A percentile compares a stretch with the other conserved stretches of the same genome.
Conservation (phyloP, 352 stramenopile species). For the Phytophthora citricola region DNA sequence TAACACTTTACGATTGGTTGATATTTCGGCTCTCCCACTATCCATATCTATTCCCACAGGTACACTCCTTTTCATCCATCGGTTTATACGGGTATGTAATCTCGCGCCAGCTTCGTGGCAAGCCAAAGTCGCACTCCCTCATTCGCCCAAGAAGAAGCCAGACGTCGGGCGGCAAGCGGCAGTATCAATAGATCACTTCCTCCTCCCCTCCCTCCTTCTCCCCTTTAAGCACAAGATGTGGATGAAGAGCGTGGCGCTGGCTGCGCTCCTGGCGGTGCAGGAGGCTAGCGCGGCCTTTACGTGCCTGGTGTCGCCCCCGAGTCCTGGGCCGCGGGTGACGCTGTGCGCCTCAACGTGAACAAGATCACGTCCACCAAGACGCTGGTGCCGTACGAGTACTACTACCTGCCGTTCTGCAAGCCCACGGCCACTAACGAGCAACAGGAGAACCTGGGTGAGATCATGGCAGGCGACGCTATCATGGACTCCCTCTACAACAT, state of each 20-base stretch:
- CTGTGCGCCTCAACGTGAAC: conserved; percentile 96
- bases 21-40: conserved; percentile 15
- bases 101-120: conserved; percentile 35
- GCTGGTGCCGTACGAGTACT: conserved; percentile 99
- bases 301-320: conserved; percentile 86
- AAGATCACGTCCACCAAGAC: conserved; percentile 98
- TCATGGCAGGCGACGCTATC: conserved; percentile 92
- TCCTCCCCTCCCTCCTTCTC: not conserved
- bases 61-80: conserved; percentile 9
- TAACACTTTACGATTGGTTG: conserved; percentile 11
- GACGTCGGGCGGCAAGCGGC: conserved; percentile 9
- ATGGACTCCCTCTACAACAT: conserved; percentile 92
- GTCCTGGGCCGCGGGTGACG: conserved; percentile 83
- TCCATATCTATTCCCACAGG: conserved; percentile 16
- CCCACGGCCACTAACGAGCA: conserved; percentile 83
- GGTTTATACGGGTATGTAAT: conserved; percentile 11
- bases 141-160: conserved; percentile 28
- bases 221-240: conserved; percentile 32
- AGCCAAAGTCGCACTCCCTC: conserved; percentile 10
- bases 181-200: conserved; percentile 12
- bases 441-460: conserved; percentile 93
- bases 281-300: conserved; percentile 68
- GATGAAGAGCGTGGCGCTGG: conserved; percentile 41
- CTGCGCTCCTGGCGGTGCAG: conserved; percentile 26
- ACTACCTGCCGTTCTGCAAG: conserved; percentile 96